Base-by-base conservation (phyloP, 2,329 filamentous ascomycete genomes). In the Camptophora hylomeconis region DNA sequence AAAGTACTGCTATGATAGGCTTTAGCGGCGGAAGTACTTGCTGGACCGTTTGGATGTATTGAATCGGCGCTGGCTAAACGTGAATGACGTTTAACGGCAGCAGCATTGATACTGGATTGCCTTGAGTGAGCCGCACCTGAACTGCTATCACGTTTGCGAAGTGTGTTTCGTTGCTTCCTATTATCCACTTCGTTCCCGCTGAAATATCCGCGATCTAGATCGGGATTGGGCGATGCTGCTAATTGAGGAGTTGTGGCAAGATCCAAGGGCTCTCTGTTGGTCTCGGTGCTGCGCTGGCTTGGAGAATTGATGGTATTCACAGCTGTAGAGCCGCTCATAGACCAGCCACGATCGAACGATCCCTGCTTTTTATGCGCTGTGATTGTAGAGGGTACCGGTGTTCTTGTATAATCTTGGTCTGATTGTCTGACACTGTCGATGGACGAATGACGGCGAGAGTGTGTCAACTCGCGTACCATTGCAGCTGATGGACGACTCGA, bases 201-300 rank as follows among this genome's bases (percentile, higher is more conserved):
- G 49, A 94, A 93, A 53, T 95, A 95, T 14, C 86, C 87, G 19
- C 83, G 72, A 46, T 95, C 89, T 10, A 82, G 53, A 36, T 92
- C 80, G 19, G 45, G 44, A 17, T 48, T 45, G 15, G 42, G 42
- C 15, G 52, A 48, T 32, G 55, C 48, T n/a, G n/a, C n/a, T n/a
- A n/a, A n/a, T n/a, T n/a, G n/a, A n/a, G n/a, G n/a, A n/a, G n/a
- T n/a, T n/a, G 26, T 11, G 11, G 26, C 20, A 24, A 37, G 11
- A 28, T 37, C 32, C 9, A 31, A 11, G 20, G 48, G 45, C 27
- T 47, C 48, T 39, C 51, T 45, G 7, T 44, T 32, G 10, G 27
- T 28, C 19, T 37, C 25, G 10, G 23, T 20, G 4, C n/a, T 17
- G 10, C 28, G 23, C 10, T n/a, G 10, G 19, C 5, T 21, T 7